Evolutionary conservation across 768 basidiomycete genomes (phyloP), one percentile per base, ranked within the genome.

Genomic region (Boletus coccyginus): DNA sequence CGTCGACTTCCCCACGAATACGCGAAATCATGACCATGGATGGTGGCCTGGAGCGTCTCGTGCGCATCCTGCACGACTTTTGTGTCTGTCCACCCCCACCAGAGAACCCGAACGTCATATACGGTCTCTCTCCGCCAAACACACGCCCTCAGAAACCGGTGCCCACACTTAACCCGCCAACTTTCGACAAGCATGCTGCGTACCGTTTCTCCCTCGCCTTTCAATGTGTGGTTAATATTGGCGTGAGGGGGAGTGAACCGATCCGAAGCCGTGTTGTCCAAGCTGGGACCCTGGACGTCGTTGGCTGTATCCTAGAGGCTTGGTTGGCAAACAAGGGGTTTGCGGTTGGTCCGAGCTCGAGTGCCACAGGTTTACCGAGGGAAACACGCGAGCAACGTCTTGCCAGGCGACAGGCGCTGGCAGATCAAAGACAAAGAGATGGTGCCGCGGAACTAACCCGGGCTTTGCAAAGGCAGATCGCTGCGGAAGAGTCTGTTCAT

Each of bases 1-100:
- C 96, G 9, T 94, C 93, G 1, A 98, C 97, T 7, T 97, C 95
- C 0, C 95, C 97, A 2, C 86, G 94, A 52, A 98, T 99, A 74
- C 88, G 96, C 56, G 97, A 99, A 75, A 98, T 97, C 64, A 91
- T 99, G 83, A 96, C 94, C 31, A 87, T 90, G 82, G 96, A 98
- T 67, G 97, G 97, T 46, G 97, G 97, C 2, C 85, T 99, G 17
- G 97, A 99, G 69, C 88, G 96, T 14, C 87, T 99, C 32, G 90
- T 98, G 14, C 84, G 90, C 55, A 92, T 99, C 59, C 79, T 96
- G 11, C 90, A 90, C 65, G 91, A 94, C 59, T 92, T 92, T 64
- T 94, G 92, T 71, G 73, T 92, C 24, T 85, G 81, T 59, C 91
- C 92, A 1, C 90, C 92, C 1, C 87, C 87, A 0, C 90, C 89